phyloP scores from a whole-genome alignment of 768 basidiomycete species.

The Gyrodon lividus region DNA sequence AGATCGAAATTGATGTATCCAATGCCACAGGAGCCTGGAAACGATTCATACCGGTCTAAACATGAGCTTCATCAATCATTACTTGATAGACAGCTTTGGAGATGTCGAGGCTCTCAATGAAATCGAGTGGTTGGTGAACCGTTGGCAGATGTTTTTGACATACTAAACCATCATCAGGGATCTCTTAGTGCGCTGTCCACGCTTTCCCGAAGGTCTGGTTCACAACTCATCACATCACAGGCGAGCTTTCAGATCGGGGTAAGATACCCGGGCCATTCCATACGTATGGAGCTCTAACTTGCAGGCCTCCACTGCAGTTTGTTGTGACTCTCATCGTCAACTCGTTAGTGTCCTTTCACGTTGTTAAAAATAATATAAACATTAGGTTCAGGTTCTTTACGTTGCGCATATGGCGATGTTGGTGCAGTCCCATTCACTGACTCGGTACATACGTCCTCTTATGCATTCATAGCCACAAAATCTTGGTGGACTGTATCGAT shows the following conservation, averaged over 20 bases:
- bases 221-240: too few species aligned
- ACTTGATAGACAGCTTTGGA: conserved; percentile 9
- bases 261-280: too few species aligned
- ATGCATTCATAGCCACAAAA: neutral
- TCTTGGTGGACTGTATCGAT: neutral
- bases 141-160: too few species aligned
- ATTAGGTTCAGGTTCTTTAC: conserved; percentile 2
- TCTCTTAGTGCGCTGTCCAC: neutral
- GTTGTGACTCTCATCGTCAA: neutral
- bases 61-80: conserved; percentile 6
- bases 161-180: neutral
- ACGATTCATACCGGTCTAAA: conserved; percentile 7
- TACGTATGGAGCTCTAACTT: too few species aligned
- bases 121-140: neutral
- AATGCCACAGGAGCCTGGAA: conserved; percentile 8
- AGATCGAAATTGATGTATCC: neutral
- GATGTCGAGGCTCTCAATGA: neutral
- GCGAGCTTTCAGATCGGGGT: too few species aligned
- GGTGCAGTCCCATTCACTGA: neutral
- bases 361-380: neutral
- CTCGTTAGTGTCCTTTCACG: neutral
- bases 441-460: neutral
- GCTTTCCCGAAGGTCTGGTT: too few species aligned
- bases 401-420: conserved; percentile 7
- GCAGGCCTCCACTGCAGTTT: neutral